A percentile compares a stretch with the other conserved stretches of the same genome.
Evolutionary conservation across 768 basidiomycete species (phyloP).

Genomic region (Daedaleopsis sinensis): DNA sequence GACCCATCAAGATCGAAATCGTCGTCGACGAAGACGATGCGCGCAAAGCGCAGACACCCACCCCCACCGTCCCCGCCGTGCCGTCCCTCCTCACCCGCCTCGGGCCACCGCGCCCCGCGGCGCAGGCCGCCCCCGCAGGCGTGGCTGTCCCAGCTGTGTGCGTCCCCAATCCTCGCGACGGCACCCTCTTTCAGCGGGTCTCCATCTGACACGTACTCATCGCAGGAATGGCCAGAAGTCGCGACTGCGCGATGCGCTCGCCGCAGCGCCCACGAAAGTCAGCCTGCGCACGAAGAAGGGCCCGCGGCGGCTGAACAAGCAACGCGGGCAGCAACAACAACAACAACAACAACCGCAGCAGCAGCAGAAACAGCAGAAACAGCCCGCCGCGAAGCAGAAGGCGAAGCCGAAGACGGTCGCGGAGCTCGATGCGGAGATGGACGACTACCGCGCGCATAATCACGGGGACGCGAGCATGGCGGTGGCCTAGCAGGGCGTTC

Average conservation of each 20-base stretch:
- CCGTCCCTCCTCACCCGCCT: conserved; percentile 46
- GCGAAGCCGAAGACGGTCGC: conserved; percentile 41
- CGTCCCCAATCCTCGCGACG: background rate
- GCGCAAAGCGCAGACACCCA: conserved; percentile 23
- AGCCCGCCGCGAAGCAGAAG: conserved; percentile 37
- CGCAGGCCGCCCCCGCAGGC: conserved; percentile 20
- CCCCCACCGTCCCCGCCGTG: conserved; percentile 30
- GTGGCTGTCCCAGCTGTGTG: background rate
- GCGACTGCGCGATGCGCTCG: background rate
- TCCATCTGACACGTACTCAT: background rate
- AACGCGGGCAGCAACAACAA: conserved; percentile 9
- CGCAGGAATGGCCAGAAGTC: background rate
- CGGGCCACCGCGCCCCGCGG: background rate
- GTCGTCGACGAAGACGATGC: conserved; percentile 49
- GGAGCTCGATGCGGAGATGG: conserved; percentile 81
- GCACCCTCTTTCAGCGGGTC: background rate
- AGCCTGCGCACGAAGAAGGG: conserved; percentile 64
- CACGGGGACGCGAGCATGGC: conserved; percentile 20
- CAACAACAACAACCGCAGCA: background rate
- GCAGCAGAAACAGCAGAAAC: conserved; percentile 6
- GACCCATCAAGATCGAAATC: conserved; percentile 68
- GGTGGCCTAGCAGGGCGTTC: background rate
- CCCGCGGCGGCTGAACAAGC: conserved; percentile 71
- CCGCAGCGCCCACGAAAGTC: conserved; percentile 8
- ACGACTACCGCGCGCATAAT: conserved; percentile 62